A percentile compares a stretch with the other conserved stretches of the same genome.
These are phyloP conservation scores for Tylopilus subfusipes DNA, from an alignment of 768 basidiomycete species.

Conservation along the genomic window DNA sequence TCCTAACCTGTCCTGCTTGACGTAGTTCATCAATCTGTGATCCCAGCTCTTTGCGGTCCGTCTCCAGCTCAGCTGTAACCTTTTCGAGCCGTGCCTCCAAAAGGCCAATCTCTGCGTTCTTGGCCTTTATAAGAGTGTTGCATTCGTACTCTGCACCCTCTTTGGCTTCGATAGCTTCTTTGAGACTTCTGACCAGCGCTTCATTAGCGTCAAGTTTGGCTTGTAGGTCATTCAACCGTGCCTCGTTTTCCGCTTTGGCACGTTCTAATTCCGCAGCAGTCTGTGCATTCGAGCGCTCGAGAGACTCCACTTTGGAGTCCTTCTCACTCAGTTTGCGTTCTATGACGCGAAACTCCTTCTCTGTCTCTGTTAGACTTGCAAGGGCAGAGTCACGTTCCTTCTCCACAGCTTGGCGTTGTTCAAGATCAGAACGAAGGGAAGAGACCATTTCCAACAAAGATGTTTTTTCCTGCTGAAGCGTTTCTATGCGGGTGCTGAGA, in stretches of 20 bases:
- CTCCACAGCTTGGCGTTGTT: slow-evolving; percentile 32
- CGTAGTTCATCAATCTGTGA: slow-evolving; percentile 80
- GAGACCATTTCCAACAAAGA: slow-evolving; percentile 44
- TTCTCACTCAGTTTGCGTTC: slow-evolving; percentile 46
- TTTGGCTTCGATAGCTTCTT: slow-evolving; percentile 50
- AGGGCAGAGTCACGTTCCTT: slow-evolving; percentile 45
- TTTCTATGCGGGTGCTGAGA: slow-evolving; percentile 43
- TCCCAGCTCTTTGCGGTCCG: slow-evolving; percentile 66
- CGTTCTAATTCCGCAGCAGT: slow-evolving; percentile 43
- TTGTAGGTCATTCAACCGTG: slow-evolving; percentile 40
- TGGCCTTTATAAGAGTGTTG: slow-evolving; percentile 48
- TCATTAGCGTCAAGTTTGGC: slow-evolving; percentile 44
- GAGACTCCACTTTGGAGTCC: slow-evolving; percentile 41
- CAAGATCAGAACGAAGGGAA: slow-evolving; percentile 20
- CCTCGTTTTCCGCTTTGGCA: slow-evolving; percentile 43
- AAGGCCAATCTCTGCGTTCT: slow-evolving; percentile 57
- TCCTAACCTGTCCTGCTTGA: slow-evolving; percentile 77
- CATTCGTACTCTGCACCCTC: slow-evolving; percentile 49
- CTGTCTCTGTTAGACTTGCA: slow-evolving; percentile 39
- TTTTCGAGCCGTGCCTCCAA: slow-evolving; percentile 48
- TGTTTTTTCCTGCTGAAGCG: slow-evolving; percentile 68
- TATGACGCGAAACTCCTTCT: slow-evolving; percentile 38
- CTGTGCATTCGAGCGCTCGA: slow-evolving; percentile 44
- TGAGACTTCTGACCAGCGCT: slow-evolving; percentile 44
- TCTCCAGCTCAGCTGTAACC: slow-evolving; percentile 43